phyloP scores from a whole-genome alignment of 352 stramenopile genomes.

The Pythium aristosporum region DNA sequence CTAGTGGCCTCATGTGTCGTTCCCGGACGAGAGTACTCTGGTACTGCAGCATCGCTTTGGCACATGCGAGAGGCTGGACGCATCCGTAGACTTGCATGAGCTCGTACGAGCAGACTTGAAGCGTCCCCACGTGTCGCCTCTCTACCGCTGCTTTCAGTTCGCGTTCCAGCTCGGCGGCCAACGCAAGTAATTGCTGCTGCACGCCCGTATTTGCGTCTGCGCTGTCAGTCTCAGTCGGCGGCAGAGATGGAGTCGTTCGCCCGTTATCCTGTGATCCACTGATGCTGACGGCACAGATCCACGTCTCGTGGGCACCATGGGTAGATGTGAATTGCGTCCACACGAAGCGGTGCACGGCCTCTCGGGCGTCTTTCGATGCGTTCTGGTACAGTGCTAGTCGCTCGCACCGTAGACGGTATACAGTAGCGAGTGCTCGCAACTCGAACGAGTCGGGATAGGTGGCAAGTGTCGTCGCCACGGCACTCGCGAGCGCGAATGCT shows the following conservation, averaged over 20 bases:
- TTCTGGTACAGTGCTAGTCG: conserved; percentile 44
- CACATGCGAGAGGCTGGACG: conserved; percentile 40
- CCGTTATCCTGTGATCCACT: conserved; percentile 8
- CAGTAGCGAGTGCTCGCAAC: conserved; percentile 25
- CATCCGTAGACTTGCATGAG: conserved; percentile 59
- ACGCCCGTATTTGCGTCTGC: conserved; percentile 8
- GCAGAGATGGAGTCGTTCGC: conserved; percentile 13
- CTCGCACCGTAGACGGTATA: conserved; percentile 40
- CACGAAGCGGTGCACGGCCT: conserved; percentile 27
- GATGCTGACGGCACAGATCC: conserved; percentile 41
- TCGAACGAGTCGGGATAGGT: conserved; percentile 20
- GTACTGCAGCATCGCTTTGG: conserved; percentile 60
- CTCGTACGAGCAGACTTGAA: conserved; percentile 52
- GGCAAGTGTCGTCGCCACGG: background rate
- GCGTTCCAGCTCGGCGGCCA: conserved; percentile 14
- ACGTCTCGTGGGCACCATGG: conserved; percentile 35
- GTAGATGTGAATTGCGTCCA: conserved; percentile 55
- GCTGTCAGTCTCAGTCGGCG: background rate
- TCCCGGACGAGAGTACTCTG: conserved; percentile 48
- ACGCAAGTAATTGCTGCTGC: background rate
- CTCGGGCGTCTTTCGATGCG: conserved; percentile 4
- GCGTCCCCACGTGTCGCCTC: conserved; percentile 34
- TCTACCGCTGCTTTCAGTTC: conserved; percentile 39
- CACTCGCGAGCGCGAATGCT: conserved; percentile 12
- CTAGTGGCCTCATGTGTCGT: conserved; percentile 30